Conservation (phyloP, 108 stramenopile species). For the Conticribra weissflogii region DNA sequence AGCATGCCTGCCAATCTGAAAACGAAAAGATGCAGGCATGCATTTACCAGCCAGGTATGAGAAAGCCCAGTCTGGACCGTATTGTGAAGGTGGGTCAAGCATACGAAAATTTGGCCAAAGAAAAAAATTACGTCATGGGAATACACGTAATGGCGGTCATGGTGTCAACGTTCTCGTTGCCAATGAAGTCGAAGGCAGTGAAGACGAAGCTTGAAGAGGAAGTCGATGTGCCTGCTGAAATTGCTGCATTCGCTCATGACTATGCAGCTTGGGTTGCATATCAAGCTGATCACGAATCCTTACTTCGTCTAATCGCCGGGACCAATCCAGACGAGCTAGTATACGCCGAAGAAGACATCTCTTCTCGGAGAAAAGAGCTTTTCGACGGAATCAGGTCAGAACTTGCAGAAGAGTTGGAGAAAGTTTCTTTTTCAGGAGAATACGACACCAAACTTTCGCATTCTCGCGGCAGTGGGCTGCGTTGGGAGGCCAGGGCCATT, state of each 20-base stretch:
- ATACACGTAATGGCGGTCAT: slow-evolving; percentile 45
- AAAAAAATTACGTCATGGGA: slow-evolving; percentile 51
- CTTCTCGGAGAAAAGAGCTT: slow-evolving; percentile 30
- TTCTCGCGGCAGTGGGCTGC: slow-evolving; percentile 38
- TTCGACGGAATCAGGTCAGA: slow-evolving; percentile 42
- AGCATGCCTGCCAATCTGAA: slow-evolving; percentile 35
- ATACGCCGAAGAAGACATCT: slow-evolving; percentile 56
- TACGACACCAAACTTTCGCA: slow-evolving; percentile 2
- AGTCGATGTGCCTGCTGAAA: slow-evolving; percentile 48
- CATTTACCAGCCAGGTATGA: slow-evolving; percentile 39
- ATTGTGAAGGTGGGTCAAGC: slow-evolving; percentile 50
- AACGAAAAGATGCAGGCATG: slow-evolving; percentile 20
- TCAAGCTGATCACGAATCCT: slow-evolving; percentile 50
- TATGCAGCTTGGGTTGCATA: slow-evolving; percentile 52
- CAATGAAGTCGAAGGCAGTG: slow-evolving; percentile 23
- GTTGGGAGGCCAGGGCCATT: slow-evolving; percentile 50
- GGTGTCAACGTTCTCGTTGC: slow-evolving; percentile 1
- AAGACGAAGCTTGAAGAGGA: slow-evolving; percentile 25
- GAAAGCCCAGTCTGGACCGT: slow-evolving; percentile 32
- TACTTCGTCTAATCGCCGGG: slow-evolving; percentile 50
- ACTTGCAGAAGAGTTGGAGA: slow-evolving; percentile 34
- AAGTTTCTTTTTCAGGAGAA: slow-evolving; percentile 22
- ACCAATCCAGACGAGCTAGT: slow-evolving; percentile 48
- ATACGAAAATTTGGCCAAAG: slow-evolving; percentile 47
- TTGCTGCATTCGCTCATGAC: slow-evolving; percentile 52